phyloP scores from a whole-genome alignment of 306 rosid species.

The Aeschynomene evenia region DNA sequence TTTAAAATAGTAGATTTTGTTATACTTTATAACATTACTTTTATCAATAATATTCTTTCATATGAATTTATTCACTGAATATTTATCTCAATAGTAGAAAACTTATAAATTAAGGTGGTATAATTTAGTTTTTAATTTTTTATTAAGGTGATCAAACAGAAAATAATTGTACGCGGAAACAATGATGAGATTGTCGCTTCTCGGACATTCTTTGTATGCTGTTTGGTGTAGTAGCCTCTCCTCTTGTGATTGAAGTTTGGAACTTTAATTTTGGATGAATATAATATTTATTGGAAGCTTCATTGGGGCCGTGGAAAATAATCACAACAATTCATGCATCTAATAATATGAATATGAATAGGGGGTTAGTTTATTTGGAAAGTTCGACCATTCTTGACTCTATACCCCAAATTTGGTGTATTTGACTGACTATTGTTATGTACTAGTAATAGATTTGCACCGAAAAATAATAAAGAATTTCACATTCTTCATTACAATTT shows the following conservation, averaged over 20 bases:
- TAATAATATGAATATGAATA: background rate
- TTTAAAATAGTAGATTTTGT: too few relatives aligned
- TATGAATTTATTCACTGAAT: too few relatives aligned
- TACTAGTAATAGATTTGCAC: background rate
- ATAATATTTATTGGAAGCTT: background rate
- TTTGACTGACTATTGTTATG: background rate
- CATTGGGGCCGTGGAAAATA: background rate
- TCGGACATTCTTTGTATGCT: slow-evolving; percentile 36
- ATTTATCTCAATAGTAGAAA: too few relatives aligned
- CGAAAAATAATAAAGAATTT: background rate
- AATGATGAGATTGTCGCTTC: slow-evolving; percentile 7
- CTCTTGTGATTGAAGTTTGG: background rate
- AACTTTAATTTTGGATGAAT: background rate
- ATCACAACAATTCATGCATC: background rate
- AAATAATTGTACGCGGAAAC: slow-evolving; percentile 49
- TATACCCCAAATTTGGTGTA: background rate
- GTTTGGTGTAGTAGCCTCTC: slow-evolving; percentile 12
- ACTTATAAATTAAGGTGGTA: too few relatives aligned
- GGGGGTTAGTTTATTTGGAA: background rate
- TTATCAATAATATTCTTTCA: too few relatives aligned
- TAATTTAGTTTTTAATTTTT: background rate
- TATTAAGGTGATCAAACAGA: background rate
- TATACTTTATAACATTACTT: too few relatives aligned
- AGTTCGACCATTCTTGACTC: slow-evolving; percentile 4
- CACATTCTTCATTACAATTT: background rate